A percentile compares a stretch with the other conserved stretches of the same genome.
Evolutionary conservation across 495 filamentous ascomycete species (phyloP).

Genomic region (Lophiotrema nucula): DNA sequence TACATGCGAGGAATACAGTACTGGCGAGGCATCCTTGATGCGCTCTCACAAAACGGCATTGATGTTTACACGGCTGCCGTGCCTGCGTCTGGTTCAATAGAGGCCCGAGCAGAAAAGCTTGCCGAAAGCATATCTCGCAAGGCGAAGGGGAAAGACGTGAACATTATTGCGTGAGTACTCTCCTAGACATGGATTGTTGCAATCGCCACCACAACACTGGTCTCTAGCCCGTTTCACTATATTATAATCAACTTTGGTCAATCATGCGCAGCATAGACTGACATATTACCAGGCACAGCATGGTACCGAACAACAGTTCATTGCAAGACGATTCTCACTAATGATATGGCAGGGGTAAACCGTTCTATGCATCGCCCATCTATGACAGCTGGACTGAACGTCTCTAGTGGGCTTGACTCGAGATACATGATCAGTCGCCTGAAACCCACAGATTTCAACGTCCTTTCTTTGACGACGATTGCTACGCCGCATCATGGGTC

Average conservation of each 20-base stretch:
- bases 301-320: conserved; percentile 51
- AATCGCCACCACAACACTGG: neutral
- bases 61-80: conserved; percentile 81
- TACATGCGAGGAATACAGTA: conserved; percentile 78
- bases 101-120: conserved; percentile 68
- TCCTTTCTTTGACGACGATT: conserved; percentile 80
- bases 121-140: conserved; percentile 62
- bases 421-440: conserved; percentile 88
- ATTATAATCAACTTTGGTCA: no score
- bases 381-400: conserved; percentile 1
- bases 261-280: no score
- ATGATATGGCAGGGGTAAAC: conserved; percentile 20
- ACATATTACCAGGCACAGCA: conserved; percentile 59
- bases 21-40: conserved; percentile 87
- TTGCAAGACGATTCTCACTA: conserved; percentile 1
- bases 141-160: conserved; percentile 71
- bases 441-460: conserved; percentile 66
- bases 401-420: conserved; percentile 74
- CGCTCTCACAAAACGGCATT: conserved; percentile 65
- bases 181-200: neutral
- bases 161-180: conserved; percentile 77
- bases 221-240: no score
- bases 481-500: conserved; percentile 83
- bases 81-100: conserved; percentile 75
- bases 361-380: neutral